Evolutionary conservation across 768 basidiomycete species (phyloP).

Genomic region (Tricholoma saponaceum): DNA sequence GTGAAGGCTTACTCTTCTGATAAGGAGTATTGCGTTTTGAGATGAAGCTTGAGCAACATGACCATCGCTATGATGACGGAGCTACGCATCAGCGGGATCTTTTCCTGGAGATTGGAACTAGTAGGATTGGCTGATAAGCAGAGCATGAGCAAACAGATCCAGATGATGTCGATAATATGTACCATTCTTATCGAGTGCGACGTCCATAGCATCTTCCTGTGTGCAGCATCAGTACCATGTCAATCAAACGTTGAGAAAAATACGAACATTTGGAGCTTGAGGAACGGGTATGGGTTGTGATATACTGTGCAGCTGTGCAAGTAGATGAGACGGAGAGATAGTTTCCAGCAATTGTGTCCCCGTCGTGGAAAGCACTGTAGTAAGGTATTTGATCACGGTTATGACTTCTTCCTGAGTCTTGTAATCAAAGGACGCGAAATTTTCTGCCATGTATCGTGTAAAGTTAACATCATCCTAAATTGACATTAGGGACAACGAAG

Average conservation of each 20-base stretch:
- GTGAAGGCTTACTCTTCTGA: slow-evolving; percentile 78
- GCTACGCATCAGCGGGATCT: slow-evolving; percentile 46
- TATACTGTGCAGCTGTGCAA: slow-evolving; percentile 51
- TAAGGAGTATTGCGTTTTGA: slow-evolving; percentile 79
- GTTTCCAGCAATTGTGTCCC: slow-evolving; percentile 81
- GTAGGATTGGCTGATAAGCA: slow-evolving; percentile 1
- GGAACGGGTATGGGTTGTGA: slow-evolving; percentile 9
- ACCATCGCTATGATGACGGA: slow-evolving; percentile 81
- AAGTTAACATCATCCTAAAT: slow-evolving; percentile 79
- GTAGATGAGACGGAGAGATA: slow-evolving; percentile 66
- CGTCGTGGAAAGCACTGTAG: slow-evolving; percentile 67
- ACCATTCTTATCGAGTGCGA: slow-evolving; percentile 5
- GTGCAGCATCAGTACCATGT: neutral
- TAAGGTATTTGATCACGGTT: slow-evolving; percentile 77
- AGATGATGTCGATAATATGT: neutral
- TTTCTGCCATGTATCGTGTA: slow-evolving; percentile 91
- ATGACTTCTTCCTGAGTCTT: slow-evolving; percentile 93
- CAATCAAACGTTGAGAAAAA: neutral
- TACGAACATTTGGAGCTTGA: slow-evolving; percentile 9
- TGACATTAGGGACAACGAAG: slow-evolving; percentile 1
- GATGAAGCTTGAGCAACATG: slow-evolving; percentile 81
- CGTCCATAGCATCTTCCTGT: slow-evolving; percentile 17
- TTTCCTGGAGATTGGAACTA: slow-evolving; percentile 11
- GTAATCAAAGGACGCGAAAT: slow-evolving; percentile 89
- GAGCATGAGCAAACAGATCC: neutral